Evolutionary conservation across 306 rosid species (phyloP), one percentile per base, ranked within the genome.

Genomic region (Delonix regia): DNA sequence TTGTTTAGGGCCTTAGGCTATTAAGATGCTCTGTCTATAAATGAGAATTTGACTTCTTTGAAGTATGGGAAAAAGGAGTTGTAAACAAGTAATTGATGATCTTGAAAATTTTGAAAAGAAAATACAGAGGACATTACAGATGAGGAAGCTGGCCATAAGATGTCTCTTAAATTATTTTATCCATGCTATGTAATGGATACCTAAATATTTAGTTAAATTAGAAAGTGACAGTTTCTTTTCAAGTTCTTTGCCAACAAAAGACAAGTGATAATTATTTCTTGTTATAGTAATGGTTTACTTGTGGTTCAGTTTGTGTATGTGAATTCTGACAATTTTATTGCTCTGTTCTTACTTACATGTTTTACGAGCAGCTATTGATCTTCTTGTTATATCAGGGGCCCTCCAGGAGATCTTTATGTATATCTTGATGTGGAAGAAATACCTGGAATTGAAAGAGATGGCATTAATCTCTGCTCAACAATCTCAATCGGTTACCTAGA

Each of bases 371-470:
- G 57, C 77, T 64, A 3, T 71, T 87, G 47, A 80, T 82, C 67
- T 82, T 77, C 66, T 89, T 57, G 68, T 86, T 77, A 55, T 78
- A 66, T 69, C 90, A 95, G 98, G 84, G 99, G 98, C 69, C 97
- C 96, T 87, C 87, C 97, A 1, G 99, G 99, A 62, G 99, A 93
- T 83, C 96, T 95, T 59, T 95, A 83, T 71, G 99, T 95, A 18
- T 93, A 93, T 85, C 97, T 93, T 82, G 94, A 91, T 69, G 96
- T 95, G 44, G 80, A 76, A 83, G 97, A 89, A 80, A 82, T 91
- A 69, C 84, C 90, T 7, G 98, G 96, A 82, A 95, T 93, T 86
- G 89, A 86, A 88, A 91, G 99, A 86, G 98, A 95, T 72, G 99
- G 91, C 78, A 84, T 95, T 60, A 95, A 95, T 87, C 93, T 93